These are phyloP conservation scores for Talaromyces sp. DNA, from an alignment of 2,329 filamentous ascomycete genomes.

Conservation along the genomic window DNA sequence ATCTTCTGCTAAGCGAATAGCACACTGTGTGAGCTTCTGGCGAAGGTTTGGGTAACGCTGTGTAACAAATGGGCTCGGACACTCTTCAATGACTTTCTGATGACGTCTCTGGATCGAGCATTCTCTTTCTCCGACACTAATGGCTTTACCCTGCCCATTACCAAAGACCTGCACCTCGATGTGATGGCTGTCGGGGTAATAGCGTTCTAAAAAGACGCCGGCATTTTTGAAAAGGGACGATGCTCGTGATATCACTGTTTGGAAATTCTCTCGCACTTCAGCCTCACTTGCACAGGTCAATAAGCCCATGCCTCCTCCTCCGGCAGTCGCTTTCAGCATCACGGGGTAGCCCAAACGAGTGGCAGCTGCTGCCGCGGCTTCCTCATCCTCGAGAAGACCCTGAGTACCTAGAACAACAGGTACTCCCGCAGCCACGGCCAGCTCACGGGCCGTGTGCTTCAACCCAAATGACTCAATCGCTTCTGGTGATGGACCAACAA, in stretches of 20 bases:
- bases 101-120: constrained; percentile 84
- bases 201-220: constrained; percentile 74
- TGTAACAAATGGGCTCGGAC: constrained; percentile 66
- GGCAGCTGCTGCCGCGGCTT: constrained; percentile 37
- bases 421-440: constrained; percentile 53
- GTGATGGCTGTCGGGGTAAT: constrained; percentile 74
- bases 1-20: constrained; percentile 62
- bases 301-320: constrained; percentile 81
- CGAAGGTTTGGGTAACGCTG: constrained; percentile 46
- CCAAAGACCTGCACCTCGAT: constrained; percentile 91
- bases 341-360: constrained; percentile 52
- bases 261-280: background rate
- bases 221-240: constrained; percentile 77
- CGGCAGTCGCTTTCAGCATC: constrained; percentile 74
- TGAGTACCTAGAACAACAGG: constrained; percentile 55
- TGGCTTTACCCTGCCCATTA: constrained; percentile 72
- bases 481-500: constrained; percentile 57
- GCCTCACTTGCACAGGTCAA: background rate
- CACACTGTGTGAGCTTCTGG: constrained; percentile 62
- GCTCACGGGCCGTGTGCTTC: constrained; percentile 50
- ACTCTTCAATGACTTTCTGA: constrained; percentile 89
- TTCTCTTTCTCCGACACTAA: constrained; percentile 83
- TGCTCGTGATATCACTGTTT: constrained; percentile 57
- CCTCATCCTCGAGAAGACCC: constrained; percentile 51
- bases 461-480: constrained; percentile 57